Percentiles rank a stretch among this genome's conserved stretches.
phyloP scores from a whole-genome alignment of 495 filamentous ascomycete species.

The Arthonia radiata region DNA sequence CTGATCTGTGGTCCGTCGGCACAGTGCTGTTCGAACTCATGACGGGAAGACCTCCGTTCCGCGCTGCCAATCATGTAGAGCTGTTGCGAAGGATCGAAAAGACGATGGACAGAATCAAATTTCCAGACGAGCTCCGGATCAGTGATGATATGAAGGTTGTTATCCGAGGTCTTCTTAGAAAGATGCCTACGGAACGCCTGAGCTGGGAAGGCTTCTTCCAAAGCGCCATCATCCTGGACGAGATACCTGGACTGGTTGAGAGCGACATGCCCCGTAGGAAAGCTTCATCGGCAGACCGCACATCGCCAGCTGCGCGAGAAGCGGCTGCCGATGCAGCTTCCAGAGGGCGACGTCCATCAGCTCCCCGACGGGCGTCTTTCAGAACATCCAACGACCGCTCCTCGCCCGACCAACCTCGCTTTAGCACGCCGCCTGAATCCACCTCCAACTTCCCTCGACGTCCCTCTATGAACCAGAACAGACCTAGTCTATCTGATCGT shows the following conservation, averaged over 20 bases:
- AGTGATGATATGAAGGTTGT: constrained; percentile 59
- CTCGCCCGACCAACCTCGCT: too few relatives aligned
- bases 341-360: constrained; percentile 8
- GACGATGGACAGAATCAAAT: constrained; percentile 57
- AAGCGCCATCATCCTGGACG: constrained; percentile 42
- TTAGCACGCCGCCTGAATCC: too few relatives aligned
- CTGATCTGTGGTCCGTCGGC: constrained; percentile 91
- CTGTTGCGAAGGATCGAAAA: constrained; percentile 76
- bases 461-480: too few relatives aligned
- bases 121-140: constrained; percentile 45
- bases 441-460: too few relatives aligned
- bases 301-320: too few relatives aligned
- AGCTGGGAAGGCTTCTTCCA: constrained; percentile 63
- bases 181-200: constrained; percentile 60
- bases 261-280: constrained; percentile 47
- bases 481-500: too few relatives aligned
- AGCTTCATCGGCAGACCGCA: too few relatives aligned
- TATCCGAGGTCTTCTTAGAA: constrained; percentile 58
- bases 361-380: too few relatives aligned
- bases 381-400: too few relatives aligned
- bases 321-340: too few relatives aligned
- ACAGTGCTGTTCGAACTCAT: constrained; percentile 93
- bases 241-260: constrained; percentile 60
- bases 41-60: constrained; percentile 69
- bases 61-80: constrained; percentile 83